Evolutionary conservation across 768 basidiomycete species (phyloP).

Genomic region (Cystobasidium ongulense): DNA sequence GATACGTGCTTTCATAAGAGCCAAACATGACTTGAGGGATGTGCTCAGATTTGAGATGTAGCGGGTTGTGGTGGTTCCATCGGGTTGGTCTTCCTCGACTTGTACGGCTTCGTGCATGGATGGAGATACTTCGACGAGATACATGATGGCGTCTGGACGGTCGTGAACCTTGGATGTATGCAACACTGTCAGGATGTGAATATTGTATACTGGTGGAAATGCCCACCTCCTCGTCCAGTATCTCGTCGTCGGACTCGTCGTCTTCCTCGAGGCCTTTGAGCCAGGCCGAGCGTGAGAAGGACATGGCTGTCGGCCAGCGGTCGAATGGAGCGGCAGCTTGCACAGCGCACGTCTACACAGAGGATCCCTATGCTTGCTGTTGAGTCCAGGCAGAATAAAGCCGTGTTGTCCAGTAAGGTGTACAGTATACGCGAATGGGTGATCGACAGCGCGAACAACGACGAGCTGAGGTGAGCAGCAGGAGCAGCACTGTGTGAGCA

Average conservation of each 20-base stretch:
- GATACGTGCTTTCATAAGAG: not conserved
- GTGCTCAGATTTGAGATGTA: constrained; percentile 8
- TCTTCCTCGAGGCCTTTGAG: constrained; percentile 20
- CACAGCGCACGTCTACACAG: not conserved
- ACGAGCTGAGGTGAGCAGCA: too few species aligned
- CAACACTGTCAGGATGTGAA: not conserved
- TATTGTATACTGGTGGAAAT: not conserved
- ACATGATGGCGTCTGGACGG: constrained; percentile 24
- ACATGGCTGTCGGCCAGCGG: not conserved
- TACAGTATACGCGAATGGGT: too few species aligned
- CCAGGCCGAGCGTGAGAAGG: constrained; percentile 15
- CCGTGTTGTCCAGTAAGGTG: too few species aligned
- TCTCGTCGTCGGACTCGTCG: constrained; percentile 24
- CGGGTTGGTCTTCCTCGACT: constrained; percentile 14
- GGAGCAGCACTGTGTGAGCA: too few species aligned
- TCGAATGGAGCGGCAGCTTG: not conserved
- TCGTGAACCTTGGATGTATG: constrained; percentile 16
- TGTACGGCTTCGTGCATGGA: constrained; percentile 30
- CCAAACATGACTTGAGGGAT: constrained; percentile 11
- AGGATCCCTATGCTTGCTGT: not conserved
- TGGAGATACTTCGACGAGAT: constrained; percentile 31
- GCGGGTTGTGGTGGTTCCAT: not conserved
- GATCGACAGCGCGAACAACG: too few species aligned
- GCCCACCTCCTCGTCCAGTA: constrained; percentile 22
- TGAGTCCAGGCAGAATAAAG: too few species aligned